phyloP scores from a whole-genome alignment of 2,329 filamentous ascomycete species.

The Colletotrichum liriopes region DNA sequence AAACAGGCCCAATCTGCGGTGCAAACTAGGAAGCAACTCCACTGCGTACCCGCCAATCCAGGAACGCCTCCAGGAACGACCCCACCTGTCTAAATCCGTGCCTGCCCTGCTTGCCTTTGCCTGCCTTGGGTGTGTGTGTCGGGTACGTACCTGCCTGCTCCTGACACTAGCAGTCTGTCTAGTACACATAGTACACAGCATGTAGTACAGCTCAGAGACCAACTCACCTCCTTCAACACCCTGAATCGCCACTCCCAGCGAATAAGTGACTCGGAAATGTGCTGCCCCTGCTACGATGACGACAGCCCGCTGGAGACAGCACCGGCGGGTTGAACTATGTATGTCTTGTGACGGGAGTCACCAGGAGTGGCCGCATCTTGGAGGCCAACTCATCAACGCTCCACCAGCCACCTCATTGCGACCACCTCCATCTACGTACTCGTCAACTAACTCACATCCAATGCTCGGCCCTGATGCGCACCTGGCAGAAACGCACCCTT shows the following conservation, averaged over 20 bases:
- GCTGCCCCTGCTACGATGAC: constrained; percentile 23
- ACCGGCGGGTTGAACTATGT: background rate
- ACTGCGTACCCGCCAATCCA: constrained; percentile 32
- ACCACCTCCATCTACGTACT: background rate
- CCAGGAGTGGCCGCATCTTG: constrained; percentile 4
- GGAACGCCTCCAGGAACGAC: constrained; percentile 24
- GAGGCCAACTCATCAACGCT: constrained; percentile 12
- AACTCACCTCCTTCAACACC: background rate
- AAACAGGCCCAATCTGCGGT: constrained; percentile 18
- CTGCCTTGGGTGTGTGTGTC: background rate
- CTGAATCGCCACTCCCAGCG: constrained; percentile 1
- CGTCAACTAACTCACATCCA: background rate
- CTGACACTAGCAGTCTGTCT: too few species aligned
- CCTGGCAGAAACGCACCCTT: too few species aligned
- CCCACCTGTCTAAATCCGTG: constrained; percentile 22
- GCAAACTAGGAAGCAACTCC: constrained; percentile 11
- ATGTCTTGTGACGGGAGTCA: background rate
- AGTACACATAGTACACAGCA: too few species aligned
- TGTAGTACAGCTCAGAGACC: background rate
- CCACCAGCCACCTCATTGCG: constrained; percentile 21
- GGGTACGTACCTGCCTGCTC: background rate
- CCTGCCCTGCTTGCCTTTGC: constrained; percentile 7
- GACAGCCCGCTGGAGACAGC: background rate
- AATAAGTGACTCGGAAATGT: background rate
- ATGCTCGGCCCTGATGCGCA: background rate